Evolutionary conservation across 805 yeast species (phyloP), one percentile per base, ranked within the genome.

Genomic region (Candida nonsorbophila): DNA sequence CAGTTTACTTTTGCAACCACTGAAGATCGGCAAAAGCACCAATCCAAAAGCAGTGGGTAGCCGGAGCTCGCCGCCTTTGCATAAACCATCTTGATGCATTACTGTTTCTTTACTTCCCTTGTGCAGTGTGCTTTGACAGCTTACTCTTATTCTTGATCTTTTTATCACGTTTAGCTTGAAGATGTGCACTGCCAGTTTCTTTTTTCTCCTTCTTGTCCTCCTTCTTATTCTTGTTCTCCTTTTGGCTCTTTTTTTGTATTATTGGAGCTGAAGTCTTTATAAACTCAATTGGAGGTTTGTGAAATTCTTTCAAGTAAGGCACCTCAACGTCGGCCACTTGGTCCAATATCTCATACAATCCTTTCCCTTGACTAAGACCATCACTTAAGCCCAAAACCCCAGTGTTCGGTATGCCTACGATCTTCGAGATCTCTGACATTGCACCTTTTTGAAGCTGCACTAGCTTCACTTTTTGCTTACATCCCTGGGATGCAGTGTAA

Each of bases 371-470:
- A 0, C 35, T 30, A 18, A 51, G 36, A 12, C 38, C 45, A 3
- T 44, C 58, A 2, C 55, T 31, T 1, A 71, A 33, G 1, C 69
- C 70, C 3, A 66, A 19, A 3, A 68, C 47, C 1, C 59, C 49
- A 4, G 45, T 44, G 22, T 56, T 45, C 7, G 51, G 53, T 6
- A 37, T 43, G 6, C 55, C 51, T 14, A 62, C 36, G 4, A 40
- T 45, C 15, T 40, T 34, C 22, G 69, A 58, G 2, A 72, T 36
- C 30, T 40, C 37, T 4, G 33, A 41, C 45, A 44, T 46, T 6
- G 60, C 40, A 3, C 64, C 72, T 32, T 58, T 62, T 2, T 87
- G 87, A 15, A 82, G 55, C 37, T 76, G 81, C 2, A 81, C 63
- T 24, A 81, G 53, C 36, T 74, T 78, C 4, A 76, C 76, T n/a